A percentile compares a stretch with the other conserved stretches of the same genome.
Conservation (phyloP, 2,329 filamentous ascomycete genomes). For the Alternaria infectoria region DNA sequence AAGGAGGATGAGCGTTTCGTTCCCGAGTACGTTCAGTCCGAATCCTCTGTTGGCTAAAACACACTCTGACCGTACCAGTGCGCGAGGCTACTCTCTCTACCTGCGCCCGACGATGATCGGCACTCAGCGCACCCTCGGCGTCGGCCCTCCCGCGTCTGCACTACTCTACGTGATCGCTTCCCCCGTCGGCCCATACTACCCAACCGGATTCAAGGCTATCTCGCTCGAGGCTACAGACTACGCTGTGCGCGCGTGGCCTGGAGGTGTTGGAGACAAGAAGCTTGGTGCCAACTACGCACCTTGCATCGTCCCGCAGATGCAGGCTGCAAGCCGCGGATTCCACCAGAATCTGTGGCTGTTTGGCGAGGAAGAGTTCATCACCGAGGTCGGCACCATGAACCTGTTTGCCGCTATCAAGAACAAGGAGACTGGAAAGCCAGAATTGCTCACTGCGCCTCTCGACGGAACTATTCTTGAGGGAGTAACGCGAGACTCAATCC, state of each 20-base stretch:
- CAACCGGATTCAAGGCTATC: constrained; percentile 96
- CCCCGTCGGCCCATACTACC: constrained; percentile 97
- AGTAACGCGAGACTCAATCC: constrained; percentile 89
- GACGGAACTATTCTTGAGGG: constrained; percentile 97
- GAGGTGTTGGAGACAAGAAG: constrained; percentile 97
- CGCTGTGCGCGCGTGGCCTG: constrained; percentile 95
- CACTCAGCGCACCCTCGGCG: constrained; percentile 91
- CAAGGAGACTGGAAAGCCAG: constrained; percentile 86
- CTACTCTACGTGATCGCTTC: constrained; percentile 95
- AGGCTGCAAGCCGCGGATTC: constrained; percentile 89
- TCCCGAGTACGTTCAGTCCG: constrained; percentile 64
- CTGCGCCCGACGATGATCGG: constrained; percentile 96
- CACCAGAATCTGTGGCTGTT: constrained; percentile 99
- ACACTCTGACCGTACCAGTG: constrained; percentile 43
- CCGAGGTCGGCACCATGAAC: constrained; percentile 99
- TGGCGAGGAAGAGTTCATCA: constrained; percentile 92
- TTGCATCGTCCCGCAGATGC: constrained; percentile 93
- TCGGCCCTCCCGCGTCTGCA: constrained; percentile 88
- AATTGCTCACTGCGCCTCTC: constrained; percentile 91
- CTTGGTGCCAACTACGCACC: constrained; percentile 99
- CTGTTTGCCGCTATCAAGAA: constrained; percentile 87
- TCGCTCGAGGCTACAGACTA: constrained; percentile 96
- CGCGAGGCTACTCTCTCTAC: constrained; percentile 90
- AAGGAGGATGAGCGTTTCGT: constrained; percentile 89
- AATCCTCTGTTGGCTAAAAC: not conserved